Evolutionary conservation across 139 green algal species (phyloP).

Genomic region (Chlorella sp.): DNA sequence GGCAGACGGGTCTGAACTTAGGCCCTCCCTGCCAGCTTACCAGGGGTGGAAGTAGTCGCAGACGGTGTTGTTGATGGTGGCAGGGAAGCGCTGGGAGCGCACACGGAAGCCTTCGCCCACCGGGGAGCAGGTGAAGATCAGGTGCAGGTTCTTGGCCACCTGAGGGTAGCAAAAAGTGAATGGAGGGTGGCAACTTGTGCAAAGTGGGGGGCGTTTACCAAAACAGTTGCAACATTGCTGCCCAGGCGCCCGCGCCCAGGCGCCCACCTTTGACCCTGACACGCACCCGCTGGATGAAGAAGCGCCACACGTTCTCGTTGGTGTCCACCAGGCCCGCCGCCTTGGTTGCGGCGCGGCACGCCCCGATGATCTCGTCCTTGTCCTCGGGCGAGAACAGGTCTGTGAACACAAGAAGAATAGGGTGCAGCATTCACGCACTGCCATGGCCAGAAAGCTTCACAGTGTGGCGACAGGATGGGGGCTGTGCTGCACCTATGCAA

Average conservation of each 20-base stretch:
- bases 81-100: conserved; percentile 87
- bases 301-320: conserved; percentile 85
- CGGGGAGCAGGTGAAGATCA: conserved; percentile 88
- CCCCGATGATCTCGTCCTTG: conserved; percentile 90
- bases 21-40: too few species aligned
- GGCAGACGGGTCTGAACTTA: too few species aligned
- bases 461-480: too few species aligned
- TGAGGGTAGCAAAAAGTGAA: neutral
- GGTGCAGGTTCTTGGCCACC: conserved; percentile 83
- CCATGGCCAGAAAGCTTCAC: too few species aligned
- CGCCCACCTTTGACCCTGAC: too few species aligned
- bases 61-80: conserved; percentile 89
- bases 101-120: conserved; percentile 92
- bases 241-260: too few species aligned
- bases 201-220: too few species aligned
- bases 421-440: too few species aligned
- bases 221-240: too few species aligned
- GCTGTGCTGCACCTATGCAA: too few species aligned
- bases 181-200: too few species aligned
- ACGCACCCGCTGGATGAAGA: conserved; percentile 83
- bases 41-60: conserved; percentile 93
- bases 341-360: conserved; percentile 87
- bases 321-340: conserved; percentile 81
- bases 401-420: too few species aligned
- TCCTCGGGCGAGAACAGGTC: conserved; percentile 82